Evolutionary conservation across 768 basidiomycete species (phyloP).

Genomic region (Boletus fagicola): DNA sequence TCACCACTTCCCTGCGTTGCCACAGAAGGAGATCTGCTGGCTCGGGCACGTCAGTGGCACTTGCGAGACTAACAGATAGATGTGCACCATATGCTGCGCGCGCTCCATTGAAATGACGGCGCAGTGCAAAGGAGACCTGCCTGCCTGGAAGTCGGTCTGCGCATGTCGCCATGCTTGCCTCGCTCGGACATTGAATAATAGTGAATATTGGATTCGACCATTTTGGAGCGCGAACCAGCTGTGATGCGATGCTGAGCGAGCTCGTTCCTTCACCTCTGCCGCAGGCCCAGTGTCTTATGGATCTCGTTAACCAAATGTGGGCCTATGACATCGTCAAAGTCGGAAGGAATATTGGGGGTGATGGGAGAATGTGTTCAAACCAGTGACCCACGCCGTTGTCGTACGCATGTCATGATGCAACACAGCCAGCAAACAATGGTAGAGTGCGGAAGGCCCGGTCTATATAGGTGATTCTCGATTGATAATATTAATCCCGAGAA

Average conservation of each 20-base stretch:
- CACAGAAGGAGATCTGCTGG: slow-evolving; percentile 6
- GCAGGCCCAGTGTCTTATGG: not conserved
- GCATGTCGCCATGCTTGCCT: not conserved
- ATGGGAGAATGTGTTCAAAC: not conserved
- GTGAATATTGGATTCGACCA: not conserved
- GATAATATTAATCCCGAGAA: slow-evolving; percentile 13
- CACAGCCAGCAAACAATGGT: not conserved
- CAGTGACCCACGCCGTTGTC: slow-evolving; percentile 5
- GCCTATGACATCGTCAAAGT: not conserved
- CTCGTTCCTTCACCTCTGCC: not conserved
- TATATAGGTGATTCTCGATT: slow-evolving; percentile 8
- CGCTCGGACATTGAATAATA: slow-evolving; percentile 3
- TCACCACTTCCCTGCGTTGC: slow-evolving; percentile 1
- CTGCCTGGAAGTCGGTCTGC: not conserved
- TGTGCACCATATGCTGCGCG: not conserved
- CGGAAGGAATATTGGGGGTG: not conserved
- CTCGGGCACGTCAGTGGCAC: not conserved
- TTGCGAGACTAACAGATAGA: not conserved
- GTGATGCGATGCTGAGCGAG: not conserved
- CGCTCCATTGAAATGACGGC: not conserved
- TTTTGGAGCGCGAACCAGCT: not conserved
- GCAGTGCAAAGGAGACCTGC: not conserved
- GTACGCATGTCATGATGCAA: slow-evolving; percentile 5
- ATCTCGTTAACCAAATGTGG: not conserved
- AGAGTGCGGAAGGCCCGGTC: slow-evolving; percentile 1